Evolutionary conservation across 2,329 filamentous ascomycete genomes (phyloP).

Genomic region (Aschersonia sp.): DNA sequence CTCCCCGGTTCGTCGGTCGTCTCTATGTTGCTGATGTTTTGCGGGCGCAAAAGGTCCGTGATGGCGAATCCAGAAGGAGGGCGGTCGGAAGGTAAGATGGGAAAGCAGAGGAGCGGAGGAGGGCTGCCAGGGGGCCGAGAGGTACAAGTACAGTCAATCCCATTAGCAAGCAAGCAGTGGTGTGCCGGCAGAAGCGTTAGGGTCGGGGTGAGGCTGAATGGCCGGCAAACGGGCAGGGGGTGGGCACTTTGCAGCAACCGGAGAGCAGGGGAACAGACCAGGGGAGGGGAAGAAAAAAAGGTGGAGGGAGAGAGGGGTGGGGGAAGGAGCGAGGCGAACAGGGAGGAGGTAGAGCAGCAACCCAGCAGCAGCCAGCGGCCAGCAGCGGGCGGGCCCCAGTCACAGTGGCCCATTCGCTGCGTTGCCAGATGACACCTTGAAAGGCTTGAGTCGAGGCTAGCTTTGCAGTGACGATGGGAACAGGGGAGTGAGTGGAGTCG

Average conservation of each 20-base stretch:
- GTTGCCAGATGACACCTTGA: not conserved
- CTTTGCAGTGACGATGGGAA: not conserved
- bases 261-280: not conserved
- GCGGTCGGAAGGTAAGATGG: not conserved
- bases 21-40: not conserved
- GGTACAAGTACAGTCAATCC: not conserved
- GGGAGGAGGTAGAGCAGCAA: too few species aligned
- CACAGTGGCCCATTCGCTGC: too few species aligned
- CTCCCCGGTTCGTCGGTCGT: not conserved
- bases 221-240: not conserved
- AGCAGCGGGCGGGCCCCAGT: too few species aligned
- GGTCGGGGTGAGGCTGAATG: conserved; percentile 6
- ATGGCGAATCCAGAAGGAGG: not conserved
- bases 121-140: not conserved
- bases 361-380: too few species aligned
- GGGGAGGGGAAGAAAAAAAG: not conserved
- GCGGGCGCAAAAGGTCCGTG: too few species aligned
- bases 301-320: not conserved
- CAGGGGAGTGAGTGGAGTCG: conserved; percentile 1
- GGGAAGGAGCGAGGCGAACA: not conserved
- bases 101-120: not conserved
- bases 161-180: not conserved
- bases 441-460: not conserved
- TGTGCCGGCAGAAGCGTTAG: not conserved
- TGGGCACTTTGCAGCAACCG: not conserved